Base-by-base conservation (phyloP, 305 asterid genomes). In the Ilex paraguariensis region DNA sequence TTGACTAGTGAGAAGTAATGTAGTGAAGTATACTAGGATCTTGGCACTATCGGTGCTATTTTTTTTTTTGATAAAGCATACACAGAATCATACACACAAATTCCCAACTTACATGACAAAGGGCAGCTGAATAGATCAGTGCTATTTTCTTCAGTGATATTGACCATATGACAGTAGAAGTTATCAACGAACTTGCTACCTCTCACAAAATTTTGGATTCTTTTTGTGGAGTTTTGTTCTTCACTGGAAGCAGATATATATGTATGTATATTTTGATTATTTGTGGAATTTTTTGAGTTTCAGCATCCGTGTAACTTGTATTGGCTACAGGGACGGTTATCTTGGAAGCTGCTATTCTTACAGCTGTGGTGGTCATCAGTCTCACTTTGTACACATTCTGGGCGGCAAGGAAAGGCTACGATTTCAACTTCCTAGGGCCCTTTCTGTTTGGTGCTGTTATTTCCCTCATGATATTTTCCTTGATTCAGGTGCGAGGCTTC, bases 341-440 rank as follows among this genome's bases (percentile, higher is more conserved):
- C n/a, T 54, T 54, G 32, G 57, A 54, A 54, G 6, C 57, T 14
- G 32, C 2, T 28, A 54, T 54, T 17, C 32, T 54, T 8, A 54
- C 57, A 5, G 11, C 57, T 6, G 57, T 54, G 21, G 31, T 54
- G 57, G 57, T 54, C 4, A 14, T 54, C 14, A 54, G 57, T 54
- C 57, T 54, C 31, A 54, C 57, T 8, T 54, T 54, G 57, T 54
- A 15, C 57, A 54, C 57, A 6, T 54, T 54, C 13, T 54, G 57
- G 57, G 57, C 31, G 3, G 57, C 57, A 14, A n/a, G 32, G 28
- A 54, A 21, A 54, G 57, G 57, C 31, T 14, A 54, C 16, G 57
- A 54, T 28, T 54, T 54, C 57, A 54, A 54, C 32, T 54, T 14
- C 32, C 57, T 54, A 10, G 57, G 57, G 31, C 57, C 57, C 32